These are phyloP conservation scores for Gloeopeniophorella convolvens DNA, from an alignment of 768 basidiomycete genomes.

Conservation along the genomic window DNA sequence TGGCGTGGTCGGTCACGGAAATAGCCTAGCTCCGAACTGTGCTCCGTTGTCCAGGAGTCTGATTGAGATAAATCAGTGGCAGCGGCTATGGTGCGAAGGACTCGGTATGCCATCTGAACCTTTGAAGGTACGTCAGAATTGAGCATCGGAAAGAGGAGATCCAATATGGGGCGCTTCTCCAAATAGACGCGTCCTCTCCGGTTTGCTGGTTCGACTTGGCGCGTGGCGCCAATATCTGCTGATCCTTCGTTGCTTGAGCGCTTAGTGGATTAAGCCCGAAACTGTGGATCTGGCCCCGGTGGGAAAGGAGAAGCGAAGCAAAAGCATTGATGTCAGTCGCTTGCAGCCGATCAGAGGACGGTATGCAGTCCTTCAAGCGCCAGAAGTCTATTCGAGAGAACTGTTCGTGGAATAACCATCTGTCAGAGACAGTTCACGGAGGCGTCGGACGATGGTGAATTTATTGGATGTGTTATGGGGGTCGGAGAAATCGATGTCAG, in stretches of 20 bases:
- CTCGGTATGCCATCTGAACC: slow-evolving; percentile 17
- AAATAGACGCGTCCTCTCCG: slow-evolving; percentile 29
- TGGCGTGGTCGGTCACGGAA: slow-evolving; percentile 24
- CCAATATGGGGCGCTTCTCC: slow-evolving; percentile 16
- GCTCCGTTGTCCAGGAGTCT: slow-evolving; percentile 14
- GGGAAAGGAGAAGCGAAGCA: slow-evolving; percentile 50
- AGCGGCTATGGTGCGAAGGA: slow-evolving; percentile 14
- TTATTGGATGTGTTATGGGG: slow-evolving; percentile 62
- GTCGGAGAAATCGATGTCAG: slow-evolving; percentile 54
- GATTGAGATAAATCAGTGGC: slow-evolving; percentile 12
- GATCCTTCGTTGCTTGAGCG: slow-evolving; percentile 36
- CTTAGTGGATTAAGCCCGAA: slow-evolving; percentile 46
- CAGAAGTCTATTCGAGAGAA: slow-evolving; percentile 70
- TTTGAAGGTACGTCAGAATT: slow-evolving; percentile 16
- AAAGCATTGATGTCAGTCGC: slow-evolving; percentile 70
- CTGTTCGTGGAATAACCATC: slow-evolving; percentile 34
- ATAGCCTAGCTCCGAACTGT: slow-evolving; percentile 22
- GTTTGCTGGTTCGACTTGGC: slow-evolving; percentile 2
- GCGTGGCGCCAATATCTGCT: slow-evolving; percentile 31
- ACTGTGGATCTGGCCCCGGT: slow-evolving; percentile 56
- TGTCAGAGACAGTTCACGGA: slow-evolving; percentile 43
- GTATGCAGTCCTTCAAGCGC: slow-evolving; percentile 77
- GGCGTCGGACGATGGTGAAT: slow-evolving; percentile 63
- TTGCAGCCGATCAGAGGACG: slow-evolving; percentile 44
- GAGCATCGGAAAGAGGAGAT: slow-evolving; percentile 17